Evolutionary conservation across 768 basidiomycete genomes (phyloP).

Genomic region (Lentinula sp.): DNA sequence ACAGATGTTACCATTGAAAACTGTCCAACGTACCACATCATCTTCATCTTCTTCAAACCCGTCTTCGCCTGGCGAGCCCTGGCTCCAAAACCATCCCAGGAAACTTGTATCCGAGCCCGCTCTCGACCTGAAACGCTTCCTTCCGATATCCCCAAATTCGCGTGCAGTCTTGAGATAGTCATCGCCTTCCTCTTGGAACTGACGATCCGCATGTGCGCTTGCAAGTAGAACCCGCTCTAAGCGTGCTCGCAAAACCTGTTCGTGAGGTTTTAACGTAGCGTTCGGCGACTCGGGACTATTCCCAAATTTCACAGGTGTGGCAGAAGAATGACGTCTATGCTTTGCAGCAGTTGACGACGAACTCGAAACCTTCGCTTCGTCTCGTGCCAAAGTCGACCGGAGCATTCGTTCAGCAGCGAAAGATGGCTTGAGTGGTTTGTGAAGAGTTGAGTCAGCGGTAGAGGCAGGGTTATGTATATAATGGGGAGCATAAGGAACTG

Average conservation of each 20-base stretch:
- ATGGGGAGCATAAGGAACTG: neutral
- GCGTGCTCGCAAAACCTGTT: neutral
- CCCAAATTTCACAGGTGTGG: neutral
- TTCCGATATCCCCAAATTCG: neutral
- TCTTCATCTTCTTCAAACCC: neutral
- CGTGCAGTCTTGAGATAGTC: neutral
- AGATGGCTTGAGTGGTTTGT: neutral
- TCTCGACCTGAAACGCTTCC: neutral
- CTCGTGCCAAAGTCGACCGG: neutral
- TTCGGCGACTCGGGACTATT: neutral
- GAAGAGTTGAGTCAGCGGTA: neutral
- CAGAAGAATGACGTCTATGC: neutral
- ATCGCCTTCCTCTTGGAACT: neutral
- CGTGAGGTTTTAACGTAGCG: neutral
- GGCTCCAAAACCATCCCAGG: neutral
- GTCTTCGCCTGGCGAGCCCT: neutral
- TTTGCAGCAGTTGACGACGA: neutral
- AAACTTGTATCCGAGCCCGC: neutral
- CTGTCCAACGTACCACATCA: neutral
- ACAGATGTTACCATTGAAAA: too few relatives aligned
- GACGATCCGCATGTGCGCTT: neutral
- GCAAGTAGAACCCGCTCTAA: neutral
- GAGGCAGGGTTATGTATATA: neutral
- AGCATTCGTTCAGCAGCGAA: neutral
- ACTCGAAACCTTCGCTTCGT: neutral